Evolutionary conservation across 306 rosid species (phyloP), one percentile per base, ranked within the genome.

Genomic region (Cicer pinnatifidum): DNA sequence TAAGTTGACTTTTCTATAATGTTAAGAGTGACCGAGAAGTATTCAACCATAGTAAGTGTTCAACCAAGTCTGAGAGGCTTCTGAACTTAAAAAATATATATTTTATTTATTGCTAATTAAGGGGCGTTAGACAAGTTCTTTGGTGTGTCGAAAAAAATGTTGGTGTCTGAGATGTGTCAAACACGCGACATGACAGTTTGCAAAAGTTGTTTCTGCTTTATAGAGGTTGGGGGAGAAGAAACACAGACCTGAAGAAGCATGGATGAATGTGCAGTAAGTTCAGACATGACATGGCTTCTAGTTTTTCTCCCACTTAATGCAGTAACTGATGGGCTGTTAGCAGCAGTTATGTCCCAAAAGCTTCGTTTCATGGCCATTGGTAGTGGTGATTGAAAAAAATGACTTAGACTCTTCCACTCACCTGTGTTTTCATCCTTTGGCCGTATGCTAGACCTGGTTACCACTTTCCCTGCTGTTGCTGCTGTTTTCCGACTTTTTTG

Each of bases 221-320:
- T 53, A 35, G 69, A 8, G 43, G 23, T 54, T 65, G 46, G 73
- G 69, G 2, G 35, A 43, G 9, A 72, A 81, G 38, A 67, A 65
- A 59, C 67, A 64, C 13, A 10, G 78, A 93, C 98, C 98, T 93
- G 97, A 57, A 91, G 98, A 85, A 93, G 98, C 97, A 86, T 81
- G 46, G 97, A 93, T 58, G 84, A 86, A 44, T 80, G 82, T 52
- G 82, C 78, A 28, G 88, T 43, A 73, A 84, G 82, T 85, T 93
- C 95, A 78, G 86, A 43, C 69, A 80, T 73, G 46, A 88, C 88
- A 85, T 93, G 89, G 77, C 93, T 89, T 84, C 92, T 88, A 7
- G 93, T 93, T 82, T 90, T 93, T 79, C 98, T 86, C 76, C 87
- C 96, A 80, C 85, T 87, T 13, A 80, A 51, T 13, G 96, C 84